phyloP scores from a whole-genome alignment of 1,284 basidiomycete genomes.

The Calocybe gambosa region DNA sequence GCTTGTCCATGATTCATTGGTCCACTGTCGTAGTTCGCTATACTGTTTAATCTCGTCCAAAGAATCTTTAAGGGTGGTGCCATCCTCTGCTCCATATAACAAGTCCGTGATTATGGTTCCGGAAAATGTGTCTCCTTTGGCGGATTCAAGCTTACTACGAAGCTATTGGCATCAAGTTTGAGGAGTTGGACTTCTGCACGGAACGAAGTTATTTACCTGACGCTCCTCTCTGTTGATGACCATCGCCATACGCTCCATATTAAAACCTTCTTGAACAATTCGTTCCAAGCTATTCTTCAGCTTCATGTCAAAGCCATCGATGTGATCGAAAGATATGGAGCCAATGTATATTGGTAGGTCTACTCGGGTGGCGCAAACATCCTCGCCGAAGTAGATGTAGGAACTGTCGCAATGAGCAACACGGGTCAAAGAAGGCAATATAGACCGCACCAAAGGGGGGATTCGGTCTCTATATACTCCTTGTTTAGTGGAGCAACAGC shows the following conservation, averaged over 20 bases:
- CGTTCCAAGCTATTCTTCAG: constrained; percentile 68
- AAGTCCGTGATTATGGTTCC: constrained; percentile 79
- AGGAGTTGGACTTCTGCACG: neutral
- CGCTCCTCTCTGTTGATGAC: constrained; percentile 86
- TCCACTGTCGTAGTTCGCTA: constrained; percentile 64
- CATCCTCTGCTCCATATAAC: constrained; percentile 82
- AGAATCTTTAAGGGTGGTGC: constrained; percentile 68
- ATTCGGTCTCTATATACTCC: constrained; percentile 89
- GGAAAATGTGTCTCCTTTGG: constrained; percentile 73
- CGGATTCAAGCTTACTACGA: constrained; percentile 68
- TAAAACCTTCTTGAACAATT: constrained; percentile 75
- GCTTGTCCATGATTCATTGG: constrained; percentile 71
- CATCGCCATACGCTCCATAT: constrained; percentile 90
- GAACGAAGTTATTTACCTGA: constrained; percentile 44
- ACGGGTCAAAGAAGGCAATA: constrained; percentile 1
- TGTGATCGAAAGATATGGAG: constrained; percentile 78
- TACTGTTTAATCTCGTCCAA: constrained; percentile 82
- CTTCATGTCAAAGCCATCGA: constrained; percentile 68
- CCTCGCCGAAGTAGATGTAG: constrained; percentile 81
- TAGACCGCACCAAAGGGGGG: constrained; percentile 71
- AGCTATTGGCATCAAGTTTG: constrained; percentile 37
- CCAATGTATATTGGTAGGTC: constrained; percentile 78
- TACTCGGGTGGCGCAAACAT: constrained; percentile 69
- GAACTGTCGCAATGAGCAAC: constrained; percentile 40
- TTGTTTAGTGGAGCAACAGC: constrained; percentile 88